Conservation (phyloP, 768 basidiomycete genomes). For the Boletus sensibilis region DNA sequence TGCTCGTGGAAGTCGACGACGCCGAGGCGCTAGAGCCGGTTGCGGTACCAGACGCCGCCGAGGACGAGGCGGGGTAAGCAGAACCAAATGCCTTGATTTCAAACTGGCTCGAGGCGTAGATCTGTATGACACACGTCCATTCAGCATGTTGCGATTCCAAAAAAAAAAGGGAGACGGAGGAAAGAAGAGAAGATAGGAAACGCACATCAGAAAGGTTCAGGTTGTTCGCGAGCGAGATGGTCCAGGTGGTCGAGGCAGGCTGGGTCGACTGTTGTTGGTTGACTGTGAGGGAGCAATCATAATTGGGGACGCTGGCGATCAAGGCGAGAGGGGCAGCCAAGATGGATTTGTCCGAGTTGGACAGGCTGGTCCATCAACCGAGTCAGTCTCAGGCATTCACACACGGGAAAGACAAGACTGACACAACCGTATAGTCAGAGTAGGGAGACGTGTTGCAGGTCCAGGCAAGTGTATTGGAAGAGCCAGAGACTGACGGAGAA, state of each 20-base stretch:
- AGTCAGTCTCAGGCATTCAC: constrained; percentile 7
- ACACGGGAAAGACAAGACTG: constrained; percentile 4
- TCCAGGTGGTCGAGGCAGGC: constrained; percentile 46
- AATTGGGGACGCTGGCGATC: constrained; percentile 53
- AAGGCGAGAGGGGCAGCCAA: constrained; percentile 38
- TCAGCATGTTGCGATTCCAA: background rate
- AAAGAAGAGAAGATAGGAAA: constrained; percentile 7
- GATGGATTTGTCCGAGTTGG: constrained; percentile 43
- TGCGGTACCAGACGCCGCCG: constrained; percentile 25
- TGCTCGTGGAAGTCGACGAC: constrained; percentile 18
- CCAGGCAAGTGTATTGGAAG: constrained; percentile 61
- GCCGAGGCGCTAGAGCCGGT: constrained; percentile 18
- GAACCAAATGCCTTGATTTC: constrained; percentile 59
- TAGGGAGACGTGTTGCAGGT: constrained; percentile 45
- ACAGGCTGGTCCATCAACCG: constrained; percentile 34
- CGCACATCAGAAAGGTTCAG: constrained; percentile 55
- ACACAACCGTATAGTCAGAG: constrained; percentile 49
- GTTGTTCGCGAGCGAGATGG: constrained; percentile 47
- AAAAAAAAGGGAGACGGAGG: background rate
- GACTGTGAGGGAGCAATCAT: constrained; percentile 56
- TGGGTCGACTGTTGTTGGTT: constrained; percentile 44
- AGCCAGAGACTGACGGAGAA: constrained; percentile 46
- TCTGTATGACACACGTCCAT: constrained; percentile 31
- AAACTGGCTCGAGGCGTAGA: constrained; percentile 60
- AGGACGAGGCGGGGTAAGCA: constrained; percentile 44